Percentiles rank a stretch among this genome's conserved stretches.
Evolutionary conservation across 2,329 filamentous ascomycete species (phyloP).

Genomic region (Penicillium sclerotiorum): DNA sequence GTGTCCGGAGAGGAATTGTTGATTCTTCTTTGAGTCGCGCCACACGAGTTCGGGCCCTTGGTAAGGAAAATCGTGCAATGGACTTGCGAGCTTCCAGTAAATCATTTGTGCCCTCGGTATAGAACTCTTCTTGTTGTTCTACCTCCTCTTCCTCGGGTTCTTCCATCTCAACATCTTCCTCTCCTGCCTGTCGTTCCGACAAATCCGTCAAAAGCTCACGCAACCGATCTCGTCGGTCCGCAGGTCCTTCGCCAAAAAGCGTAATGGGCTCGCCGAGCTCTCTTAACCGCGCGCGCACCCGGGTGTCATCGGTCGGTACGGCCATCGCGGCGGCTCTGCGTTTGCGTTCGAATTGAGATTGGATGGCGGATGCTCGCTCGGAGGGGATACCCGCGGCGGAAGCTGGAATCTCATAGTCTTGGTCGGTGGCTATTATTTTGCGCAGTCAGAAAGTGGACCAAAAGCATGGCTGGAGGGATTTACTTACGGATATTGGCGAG

Average conservation of each 20-base stretch:
- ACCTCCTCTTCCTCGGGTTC: conserved; percentile 60
- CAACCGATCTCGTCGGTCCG: conserved; percentile 82
- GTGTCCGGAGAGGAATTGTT: conserved; percentile 80
- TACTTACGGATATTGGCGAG: conserved; percentile 65
- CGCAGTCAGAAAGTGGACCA: conserved; percentile 8
- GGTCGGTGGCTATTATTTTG: conserved; percentile 65
- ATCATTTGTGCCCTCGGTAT: conserved; percentile 76
- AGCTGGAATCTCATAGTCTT: conserved; percentile 78
- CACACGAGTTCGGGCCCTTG: conserved; percentile 75
- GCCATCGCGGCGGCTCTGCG: conserved; percentile 83
- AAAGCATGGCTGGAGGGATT: conserved; percentile 2
- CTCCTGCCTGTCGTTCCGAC: conserved; percentile 62
- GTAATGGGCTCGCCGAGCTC: conserved; percentile 93
- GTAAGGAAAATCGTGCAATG: conserved; percentile 82
- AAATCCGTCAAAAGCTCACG: conserved; percentile 77
- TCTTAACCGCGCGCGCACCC: conserved; percentile 77
- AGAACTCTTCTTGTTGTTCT: conserved; percentile 91
- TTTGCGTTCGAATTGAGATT: conserved; percentile 89
- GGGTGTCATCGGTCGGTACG: conserved; percentile 90
- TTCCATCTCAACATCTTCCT: conserved; percentile 54
- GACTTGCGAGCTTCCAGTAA: conserved; percentile 75
- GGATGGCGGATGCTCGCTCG: conserved; percentile 81
- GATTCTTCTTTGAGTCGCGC: conserved; percentile 79
- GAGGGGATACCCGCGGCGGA: conserved; percentile 67
- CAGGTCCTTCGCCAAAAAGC: conserved; percentile 86